Evolutionary conservation across 768 basidiomycete genomes (phyloP).

Genomic region (Suillus luteus): DNA sequence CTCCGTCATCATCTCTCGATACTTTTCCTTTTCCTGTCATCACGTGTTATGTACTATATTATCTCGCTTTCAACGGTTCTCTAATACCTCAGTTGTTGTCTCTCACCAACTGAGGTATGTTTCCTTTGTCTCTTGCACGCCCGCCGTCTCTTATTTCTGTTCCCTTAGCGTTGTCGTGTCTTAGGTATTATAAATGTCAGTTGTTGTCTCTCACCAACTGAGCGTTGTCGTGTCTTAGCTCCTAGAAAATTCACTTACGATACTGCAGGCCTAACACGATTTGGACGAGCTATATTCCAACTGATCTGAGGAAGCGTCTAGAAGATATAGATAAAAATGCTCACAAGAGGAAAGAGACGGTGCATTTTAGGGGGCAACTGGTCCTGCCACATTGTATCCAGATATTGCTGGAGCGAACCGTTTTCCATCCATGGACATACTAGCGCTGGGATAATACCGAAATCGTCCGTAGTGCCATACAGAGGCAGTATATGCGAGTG

Average conservation of each 20-base stretch:
- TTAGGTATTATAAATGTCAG: too few relatives aligned
- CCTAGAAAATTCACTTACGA: conserved; percentile 6
- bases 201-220: too few relatives aligned
- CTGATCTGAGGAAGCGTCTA: not conserved
- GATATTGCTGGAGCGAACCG: conserved; percentile 23
- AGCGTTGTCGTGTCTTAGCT: too few relatives aligned
- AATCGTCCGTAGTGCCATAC: conserved; percentile 17
- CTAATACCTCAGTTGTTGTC: too few relatives aligned
- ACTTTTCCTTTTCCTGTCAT: too few relatives aligned
- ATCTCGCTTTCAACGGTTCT: too few relatives aligned
- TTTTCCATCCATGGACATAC: conserved; percentile 30
- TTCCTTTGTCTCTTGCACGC: too few relatives aligned
- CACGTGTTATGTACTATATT: too few relatives aligned
- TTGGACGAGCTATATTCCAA: conserved; percentile 3
- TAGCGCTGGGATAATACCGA: conserved; percentile 22
- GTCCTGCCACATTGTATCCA: not conserved
- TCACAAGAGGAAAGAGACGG: conserved; percentile 19
- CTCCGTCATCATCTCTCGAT: too few relatives aligned
- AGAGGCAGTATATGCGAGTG: conserved; percentile 24
- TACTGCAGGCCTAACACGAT: conserved; percentile 12
- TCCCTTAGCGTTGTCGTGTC: too few relatives aligned
- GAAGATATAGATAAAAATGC: not conserved
- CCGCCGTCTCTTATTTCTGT: too few relatives aligned
- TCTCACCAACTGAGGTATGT: too few relatives aligned
- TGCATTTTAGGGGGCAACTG: conserved; percentile 12